A percentile compares a stretch with the other conserved stretches of the same genome.
These are phyloP conservation scores for Erucastrum elatum DNA, from an alignment of 345 rosid genomes.

Conservation along the genomic window DNA sequence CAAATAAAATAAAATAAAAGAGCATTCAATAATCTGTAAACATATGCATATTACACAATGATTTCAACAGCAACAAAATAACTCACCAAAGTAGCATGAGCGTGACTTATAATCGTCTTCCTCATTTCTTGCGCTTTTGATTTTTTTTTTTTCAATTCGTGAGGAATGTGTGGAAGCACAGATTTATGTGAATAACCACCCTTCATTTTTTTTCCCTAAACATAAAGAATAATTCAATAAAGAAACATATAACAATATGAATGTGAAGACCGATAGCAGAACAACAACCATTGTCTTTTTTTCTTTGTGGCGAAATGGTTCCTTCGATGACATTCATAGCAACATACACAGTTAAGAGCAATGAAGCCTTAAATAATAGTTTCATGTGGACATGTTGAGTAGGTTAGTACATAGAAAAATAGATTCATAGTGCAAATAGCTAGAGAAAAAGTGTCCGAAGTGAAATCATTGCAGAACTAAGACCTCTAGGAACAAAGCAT, in stretches of 20 bases:
- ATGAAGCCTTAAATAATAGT: not conserved
- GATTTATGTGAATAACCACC: constrained; percentile 48
- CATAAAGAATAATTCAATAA: not conserved
- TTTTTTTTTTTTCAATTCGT: constrained; percentile 78
- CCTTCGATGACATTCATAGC: no score
- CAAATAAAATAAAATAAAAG: not conserved
- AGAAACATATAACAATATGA: not conserved
- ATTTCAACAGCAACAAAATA: not conserved
- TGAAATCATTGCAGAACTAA: not conserved
- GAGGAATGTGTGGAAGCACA: constrained; percentile 87
- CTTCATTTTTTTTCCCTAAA: not conserved
- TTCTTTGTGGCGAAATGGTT: no score
- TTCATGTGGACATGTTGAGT: not conserved
- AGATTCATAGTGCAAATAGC: not conserved
- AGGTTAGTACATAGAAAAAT: not conserved
- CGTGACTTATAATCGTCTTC: constrained; percentile 73
- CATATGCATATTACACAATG: not conserved
- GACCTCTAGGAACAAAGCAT: constrained; percentile 27
- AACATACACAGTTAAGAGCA: not conserved
- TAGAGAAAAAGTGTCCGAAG: not conserved
- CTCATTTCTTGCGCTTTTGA: constrained; percentile 60
- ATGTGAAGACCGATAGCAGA: no score
- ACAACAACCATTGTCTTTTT: no score
- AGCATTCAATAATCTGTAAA: not conserved
- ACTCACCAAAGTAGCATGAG: constrained; percentile 61